Base-by-base conservation (phyloP, 2,329 filamentous ascomycete genomes). In the Tolypocladium amazonense region DNA sequence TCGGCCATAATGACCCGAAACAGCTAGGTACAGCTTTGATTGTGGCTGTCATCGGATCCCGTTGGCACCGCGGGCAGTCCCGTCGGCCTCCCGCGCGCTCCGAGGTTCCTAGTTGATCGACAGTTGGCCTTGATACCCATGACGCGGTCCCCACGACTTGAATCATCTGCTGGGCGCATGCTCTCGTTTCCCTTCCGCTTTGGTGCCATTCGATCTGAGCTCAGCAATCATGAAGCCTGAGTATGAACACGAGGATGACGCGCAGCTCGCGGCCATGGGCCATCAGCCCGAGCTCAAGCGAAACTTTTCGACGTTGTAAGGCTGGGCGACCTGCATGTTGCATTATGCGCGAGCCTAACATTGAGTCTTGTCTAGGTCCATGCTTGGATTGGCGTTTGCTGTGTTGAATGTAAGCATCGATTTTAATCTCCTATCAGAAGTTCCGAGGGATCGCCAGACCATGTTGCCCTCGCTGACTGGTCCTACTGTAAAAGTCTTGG, bases 301-400 rank as follows among this genome's bases (percentile, higher is more conserved):
- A 56, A 65, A 65, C 60, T 66, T 68, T 59, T 67, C 66, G 38
- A 65, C 65, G n/a, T 56, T 67, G 64, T 66, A 60, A 59, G 60
- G 23, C 47, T 41, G 5, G 14, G 7, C 39, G 4, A 18, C 7
- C 7, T n/a, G 25, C 20, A 9, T 30, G 27, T 33, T 11, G 3
- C 3, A 33, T 33, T 3, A 18, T 52, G 25, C 2, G 1, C 38
- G 11, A 37, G 27, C 20, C 8, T 27, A 4, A 38, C 20, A 39
- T 38, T 12, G 38, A 54, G 25, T 33, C 4, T 52, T 30, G 52
- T 14, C n/a, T 23, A 65, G 62, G 45, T 65, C 68, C 2, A 79
- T 79, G 77, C 67, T 78, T 7, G 76, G 76, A 0, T 62, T 78
- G 14, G 75, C 76, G 9, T 78, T 77, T 64, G 76, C 76, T n/a